Percentiles rank a stretch among this genome's conserved stretches.
phyloP scores from a whole-genome alignment of 495 filamentous ascomycete genomes.

The Penicillium pulvis region DNA sequence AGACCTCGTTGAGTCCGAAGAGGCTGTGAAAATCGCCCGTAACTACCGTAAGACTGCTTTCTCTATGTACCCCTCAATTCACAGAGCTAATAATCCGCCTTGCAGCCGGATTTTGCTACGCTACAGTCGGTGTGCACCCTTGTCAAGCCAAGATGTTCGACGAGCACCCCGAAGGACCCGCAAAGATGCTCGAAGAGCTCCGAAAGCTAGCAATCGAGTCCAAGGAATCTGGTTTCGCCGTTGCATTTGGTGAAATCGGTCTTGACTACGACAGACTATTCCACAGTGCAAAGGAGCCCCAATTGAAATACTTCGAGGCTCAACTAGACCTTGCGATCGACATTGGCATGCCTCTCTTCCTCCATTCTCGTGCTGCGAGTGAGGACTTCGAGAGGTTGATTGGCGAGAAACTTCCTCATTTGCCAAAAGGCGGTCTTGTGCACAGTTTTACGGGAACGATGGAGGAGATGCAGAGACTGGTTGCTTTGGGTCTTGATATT shows the following conservation, averaged over 20 bases:
- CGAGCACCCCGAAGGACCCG: conserved; percentile 55
- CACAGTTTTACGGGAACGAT: conserved; percentile 88
- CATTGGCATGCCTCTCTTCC: conserved; percentile 81
- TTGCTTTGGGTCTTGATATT: conserved; percentile 76
- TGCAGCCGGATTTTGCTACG: conserved; percentile 76
- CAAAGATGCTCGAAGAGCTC: conserved; percentile 62
- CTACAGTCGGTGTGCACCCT: conserved; percentile 92
- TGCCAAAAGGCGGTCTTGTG: conserved; percentile 76
- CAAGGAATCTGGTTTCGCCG: conserved; percentile 52
- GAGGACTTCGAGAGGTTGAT: conserved; percentile 76
- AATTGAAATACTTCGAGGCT: conserved; percentile 79
- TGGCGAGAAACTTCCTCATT: conserved; percentile 47
- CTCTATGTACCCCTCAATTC: background rate
- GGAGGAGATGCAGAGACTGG: conserved; percentile 76
- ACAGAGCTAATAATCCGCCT: conserved; percentile 8
- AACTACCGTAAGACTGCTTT: conserved; percentile 63
- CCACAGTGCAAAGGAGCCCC: conserved; percentile 71
- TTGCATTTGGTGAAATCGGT: conserved; percentile 94
- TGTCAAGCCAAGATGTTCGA: conserved; percentile 74
- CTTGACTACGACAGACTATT: conserved; percentile 93
- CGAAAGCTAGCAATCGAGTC: conserved; percentile 53
- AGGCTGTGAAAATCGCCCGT: conserved; percentile 72
- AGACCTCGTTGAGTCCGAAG: conserved; percentile 72
- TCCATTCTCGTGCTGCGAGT: conserved; percentile 84
- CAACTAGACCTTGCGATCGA: conserved; percentile 78